These are phyloP conservation scores for Sparassis latifolia DNA, from an alignment of 1,284 basidiomycete genomes.

Conservation along the genomic window DNA sequence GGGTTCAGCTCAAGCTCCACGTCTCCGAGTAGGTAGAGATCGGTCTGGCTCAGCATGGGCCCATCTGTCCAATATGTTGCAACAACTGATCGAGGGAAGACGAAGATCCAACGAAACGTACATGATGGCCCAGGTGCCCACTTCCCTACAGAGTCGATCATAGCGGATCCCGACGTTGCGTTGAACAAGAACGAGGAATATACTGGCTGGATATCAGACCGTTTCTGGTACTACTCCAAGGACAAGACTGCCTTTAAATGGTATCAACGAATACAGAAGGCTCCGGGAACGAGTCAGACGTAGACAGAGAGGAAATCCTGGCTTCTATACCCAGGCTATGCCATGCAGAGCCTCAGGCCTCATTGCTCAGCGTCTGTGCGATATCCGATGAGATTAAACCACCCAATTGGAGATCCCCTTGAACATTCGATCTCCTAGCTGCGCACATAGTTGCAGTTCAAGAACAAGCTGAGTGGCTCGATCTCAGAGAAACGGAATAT, in stretches of 20 bases:
- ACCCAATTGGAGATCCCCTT: not conserved
- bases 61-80: slow-evolving; percentile 45
- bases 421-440: not conserved
- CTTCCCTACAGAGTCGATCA: slow-evolving; percentile 23
- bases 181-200: no score
- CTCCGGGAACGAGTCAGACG: not conserved
- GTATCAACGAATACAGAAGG: not conserved
- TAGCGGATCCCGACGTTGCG: slow-evolving; percentile 1
- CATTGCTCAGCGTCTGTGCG: not conserved
- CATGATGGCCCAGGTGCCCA: slow-evolving; percentile 25
- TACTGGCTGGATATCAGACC: no score
- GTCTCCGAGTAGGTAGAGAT: slow-evolving; percentile 64
- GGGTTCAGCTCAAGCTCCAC: slow-evolving; percentile 62
- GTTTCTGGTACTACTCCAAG: no score
- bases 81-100: not conserved
- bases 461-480: no score
- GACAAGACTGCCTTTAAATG: not conserved
- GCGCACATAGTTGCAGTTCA: no score
- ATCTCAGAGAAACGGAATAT: no score
- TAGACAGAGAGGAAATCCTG: not conserved
- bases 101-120: slow-evolving; percentile 9
- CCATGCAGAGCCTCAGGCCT: not conserved
- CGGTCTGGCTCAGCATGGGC: slow-evolving; percentile 67
- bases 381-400: not conserved
- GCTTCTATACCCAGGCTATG: no score